Evolutionary conservation across 768 basidiomycete genomes (phyloP).

Genomic region (Megacollybia marginata): DNA sequence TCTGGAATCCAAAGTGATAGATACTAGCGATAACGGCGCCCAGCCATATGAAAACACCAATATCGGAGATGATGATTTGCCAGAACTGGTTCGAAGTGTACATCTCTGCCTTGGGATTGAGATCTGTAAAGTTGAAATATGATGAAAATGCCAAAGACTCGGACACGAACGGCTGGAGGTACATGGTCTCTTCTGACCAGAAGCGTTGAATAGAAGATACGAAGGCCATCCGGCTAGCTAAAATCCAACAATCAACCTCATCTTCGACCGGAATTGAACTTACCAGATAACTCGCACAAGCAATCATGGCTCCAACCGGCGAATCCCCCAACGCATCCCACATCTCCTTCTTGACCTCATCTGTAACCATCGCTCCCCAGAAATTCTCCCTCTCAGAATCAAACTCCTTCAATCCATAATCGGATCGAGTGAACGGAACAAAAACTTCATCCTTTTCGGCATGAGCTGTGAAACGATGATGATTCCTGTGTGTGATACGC

Average conservation of each 20-base stretch:
- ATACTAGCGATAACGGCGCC: constrained; percentile 46
- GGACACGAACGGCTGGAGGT: constrained; percentile 53
- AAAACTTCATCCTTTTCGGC: constrained; percentile 95
- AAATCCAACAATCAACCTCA: neutral
- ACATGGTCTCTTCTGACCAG: constrained; percentile 55
- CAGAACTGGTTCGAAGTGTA: constrained; percentile 71
- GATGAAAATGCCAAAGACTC: neutral
- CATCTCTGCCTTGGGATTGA: constrained; percentile 72
- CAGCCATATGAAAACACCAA: constrained; percentile 76
- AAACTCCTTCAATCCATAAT: constrained; percentile 56
- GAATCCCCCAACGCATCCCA: constrained; percentile 89
- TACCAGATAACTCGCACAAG: constrained; percentile 56
- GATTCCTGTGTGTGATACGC: constrained; percentile 90
- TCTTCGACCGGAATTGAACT: constrained; percentile 7
- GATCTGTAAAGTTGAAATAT: constrained; percentile 38
- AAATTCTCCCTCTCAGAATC: constrained; percentile 62
- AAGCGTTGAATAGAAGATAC: constrained; percentile 77
- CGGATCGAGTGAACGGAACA: constrained; percentile 82
- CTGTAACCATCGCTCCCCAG: constrained; percentile 54
- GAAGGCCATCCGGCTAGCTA: constrained; percentile 81
- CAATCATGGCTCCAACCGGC: constrained; percentile 60
- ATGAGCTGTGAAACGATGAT: constrained; percentile 92
- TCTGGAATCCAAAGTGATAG: constrained; percentile 55
- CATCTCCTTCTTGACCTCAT: constrained; percentile 64
- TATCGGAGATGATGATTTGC: constrained; percentile 75